A percentile compares a stretch with the other conserved stretches of the same genome.
These are phyloP conservation scores for Trichophaea hybrida DNA, from an alignment of 2,329 filamentous ascomycete genomes.

Conservation along the genomic window DNA sequence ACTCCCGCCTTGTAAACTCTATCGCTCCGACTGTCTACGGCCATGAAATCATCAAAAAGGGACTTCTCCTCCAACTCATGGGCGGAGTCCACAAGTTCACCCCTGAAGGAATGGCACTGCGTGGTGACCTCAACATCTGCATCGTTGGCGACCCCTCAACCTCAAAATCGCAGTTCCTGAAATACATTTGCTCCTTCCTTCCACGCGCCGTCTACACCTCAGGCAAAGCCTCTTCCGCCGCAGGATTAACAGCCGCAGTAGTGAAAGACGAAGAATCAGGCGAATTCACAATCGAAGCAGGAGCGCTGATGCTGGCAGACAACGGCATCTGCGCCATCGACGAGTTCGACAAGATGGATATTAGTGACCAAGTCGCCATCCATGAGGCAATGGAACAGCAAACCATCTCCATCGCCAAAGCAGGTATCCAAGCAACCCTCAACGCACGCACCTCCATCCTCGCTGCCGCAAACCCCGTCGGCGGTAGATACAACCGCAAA, in stretches of 20 bases:
- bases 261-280: conserved; percentile 97
- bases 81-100: conserved; percentile 90
- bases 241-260: conserved; percentile 90
- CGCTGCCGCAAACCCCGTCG: conserved; percentile 88
- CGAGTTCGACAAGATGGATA: conserved; percentile 99
- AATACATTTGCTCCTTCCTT: conserved; percentile 94
- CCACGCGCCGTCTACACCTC: conserved; percentile 94
- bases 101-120: conserved; percentile 82
- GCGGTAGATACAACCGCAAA: conserved; percentile 94
- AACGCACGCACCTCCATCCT: conserved; percentile 93
- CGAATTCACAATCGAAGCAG: conserved; percentile 96
- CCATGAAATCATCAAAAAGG: conserved; percentile 95
- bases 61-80: conserved; percentile 82
- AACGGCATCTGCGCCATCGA: conserved; percentile 97
- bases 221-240: conserved; percentile 91
- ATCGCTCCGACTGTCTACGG: conserved; percentile 95
- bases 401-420: conserved; percentile 97
- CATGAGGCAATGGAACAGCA: conserved; percentile 99
- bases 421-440: conserved; percentile 91
- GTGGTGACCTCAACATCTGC: conserved; percentile 97
- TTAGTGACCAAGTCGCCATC: conserved; percentile 91
- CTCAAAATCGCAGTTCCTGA: conserved; percentile 94
- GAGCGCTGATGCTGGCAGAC: conserved; percentile 91
- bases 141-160: conserved; percentile 95
- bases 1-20: conserved; percentile 67